Evolutionary conservation across 495 filamentous ascomycete genomes (phyloP), one percentile per base, ranked within the genome.

Genomic region (Penicillium subrubescens): DNA sequence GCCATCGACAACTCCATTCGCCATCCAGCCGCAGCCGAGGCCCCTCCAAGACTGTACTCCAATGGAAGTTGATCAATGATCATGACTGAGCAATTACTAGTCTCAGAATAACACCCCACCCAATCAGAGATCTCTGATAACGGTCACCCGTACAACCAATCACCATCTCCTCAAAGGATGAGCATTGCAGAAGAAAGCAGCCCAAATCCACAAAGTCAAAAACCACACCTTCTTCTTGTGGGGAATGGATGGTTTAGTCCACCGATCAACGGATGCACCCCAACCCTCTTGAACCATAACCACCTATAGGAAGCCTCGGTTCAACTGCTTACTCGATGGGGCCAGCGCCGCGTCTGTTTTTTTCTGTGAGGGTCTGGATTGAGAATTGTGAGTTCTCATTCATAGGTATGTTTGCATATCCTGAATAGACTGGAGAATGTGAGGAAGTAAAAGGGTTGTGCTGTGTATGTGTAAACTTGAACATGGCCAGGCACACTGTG

Each of bases 61-160:
- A 27, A 27, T 27, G 25, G 25, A 27, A 27, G 25, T 27, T 27
- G 25, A 27, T 27, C 41, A n/a, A 5, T 17, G 17, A 17, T 2
- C 39, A n/a, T 19, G 31, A 44, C 5, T 44, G 41, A 43, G 39
- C 5, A 27, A 27, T 27, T 27, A 27, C 25, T 4, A 43, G 17
- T 15, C 35, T 33, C 39, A 3, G 7, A n/a, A 0, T 7, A 19
- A 2, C 43, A 10, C 6, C 43, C n/a, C 43, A 27, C 46, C 48
- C 48, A 52, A 52, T 52, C 48, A 52, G 25, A 52, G 25, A 31
- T 31, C 48, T 31, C 27, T 52, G 48, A 52, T 52, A 52, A 52
- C 48, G 48, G 23, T 3, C 2, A 27, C 27, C 15, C 29, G 5
- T 25, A 29, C 5, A 29, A 14, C 48, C 48, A 52, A 52, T 52